These are phyloP conservation scores for Alternaria infectoria DNA, from an alignment of 2,329 filamentous ascomycete genomes.

Conservation along the genomic window DNA sequence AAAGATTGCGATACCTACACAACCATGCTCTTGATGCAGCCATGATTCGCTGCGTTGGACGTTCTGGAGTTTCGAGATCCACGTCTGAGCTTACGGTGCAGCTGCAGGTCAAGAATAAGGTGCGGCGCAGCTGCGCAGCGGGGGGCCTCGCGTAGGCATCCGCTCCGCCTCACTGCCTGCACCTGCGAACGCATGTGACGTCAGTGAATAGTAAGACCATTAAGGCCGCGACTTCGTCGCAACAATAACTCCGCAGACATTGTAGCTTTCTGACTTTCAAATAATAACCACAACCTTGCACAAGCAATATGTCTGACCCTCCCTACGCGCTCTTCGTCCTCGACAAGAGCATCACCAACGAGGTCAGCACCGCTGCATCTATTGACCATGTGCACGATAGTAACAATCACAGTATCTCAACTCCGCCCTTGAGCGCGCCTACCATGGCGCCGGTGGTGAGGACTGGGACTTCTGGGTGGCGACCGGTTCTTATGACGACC, in stretches of 20 bases:
- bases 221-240: not conserved
- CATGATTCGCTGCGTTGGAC: not conserved
- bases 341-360: slow-evolving; percentile 8
- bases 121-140: not conserved
- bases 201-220: not conserved
- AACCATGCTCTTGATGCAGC: not conserved
- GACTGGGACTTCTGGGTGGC: not conserved
- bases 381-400: not conserved
- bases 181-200: not conserved
- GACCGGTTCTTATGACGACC: not conserved
- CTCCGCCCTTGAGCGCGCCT: not conserved
- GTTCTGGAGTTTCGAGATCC: not conserved
- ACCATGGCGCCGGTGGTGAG: not conserved
- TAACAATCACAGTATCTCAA: not conserved
- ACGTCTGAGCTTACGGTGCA: not conserved
- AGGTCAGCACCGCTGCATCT: not conserved
- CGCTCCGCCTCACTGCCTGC: not conserved
- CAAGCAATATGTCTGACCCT: not conserved
- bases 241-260: not conserved
- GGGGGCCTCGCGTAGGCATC: not conserved
- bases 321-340: slow-evolving; percentile 17
- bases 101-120: not conserved
- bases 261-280: not conserved
- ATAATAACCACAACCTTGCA: not conserved
- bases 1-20: not conserved